phyloP scores from a whole-genome alignment of 1,284 basidiomycete species.

The Quambalaria eucalypti region DNA sequence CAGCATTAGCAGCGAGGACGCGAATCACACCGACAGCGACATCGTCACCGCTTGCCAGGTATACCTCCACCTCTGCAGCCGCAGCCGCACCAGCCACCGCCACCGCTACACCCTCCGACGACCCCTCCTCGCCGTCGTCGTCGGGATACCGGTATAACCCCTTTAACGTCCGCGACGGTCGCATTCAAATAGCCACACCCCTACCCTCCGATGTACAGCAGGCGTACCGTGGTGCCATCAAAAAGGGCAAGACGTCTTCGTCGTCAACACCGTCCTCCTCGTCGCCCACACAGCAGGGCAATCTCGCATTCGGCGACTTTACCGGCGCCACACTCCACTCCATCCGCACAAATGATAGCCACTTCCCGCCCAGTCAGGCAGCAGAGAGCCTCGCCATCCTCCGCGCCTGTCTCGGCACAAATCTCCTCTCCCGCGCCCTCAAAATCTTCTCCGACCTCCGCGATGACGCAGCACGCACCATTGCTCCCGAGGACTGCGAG shows the following conservation, averaged over 20 bases:
- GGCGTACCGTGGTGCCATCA: background rate
- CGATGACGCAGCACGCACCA: background rate
- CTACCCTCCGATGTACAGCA: background rate
- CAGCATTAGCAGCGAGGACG: too few species aligned
- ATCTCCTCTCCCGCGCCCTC: conserved; percentile 34
- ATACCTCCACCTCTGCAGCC: background rate
- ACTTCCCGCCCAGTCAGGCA: conserved; percentile 27
- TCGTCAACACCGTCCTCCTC: too few species aligned
- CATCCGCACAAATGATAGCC: conserved; percentile 20
- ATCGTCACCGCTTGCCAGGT: background rate
- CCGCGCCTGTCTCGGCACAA: conserved; percentile 37
- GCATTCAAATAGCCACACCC: background rate
- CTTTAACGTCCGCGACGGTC: background rate
- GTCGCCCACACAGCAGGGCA: background rate
- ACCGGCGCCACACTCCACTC: conserved; percentile 3
- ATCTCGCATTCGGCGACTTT: background rate
- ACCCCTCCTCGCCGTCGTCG: conserved; percentile 7
- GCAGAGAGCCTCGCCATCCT: conserved; percentile 35
- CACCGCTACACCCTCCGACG: conserved; percentile 8
- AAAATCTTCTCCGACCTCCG: conserved; percentile 36
- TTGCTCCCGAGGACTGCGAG: background rate
- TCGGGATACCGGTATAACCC: background rate
- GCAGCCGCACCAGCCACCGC: background rate
- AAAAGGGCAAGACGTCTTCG: background rate
- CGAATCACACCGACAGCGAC: background rate